These are phyloP conservation scores for Lunularia cruciata DNA, from an alignment of 225 moss, liverwort and hornwort species.

Conservation along the genomic window DNA sequence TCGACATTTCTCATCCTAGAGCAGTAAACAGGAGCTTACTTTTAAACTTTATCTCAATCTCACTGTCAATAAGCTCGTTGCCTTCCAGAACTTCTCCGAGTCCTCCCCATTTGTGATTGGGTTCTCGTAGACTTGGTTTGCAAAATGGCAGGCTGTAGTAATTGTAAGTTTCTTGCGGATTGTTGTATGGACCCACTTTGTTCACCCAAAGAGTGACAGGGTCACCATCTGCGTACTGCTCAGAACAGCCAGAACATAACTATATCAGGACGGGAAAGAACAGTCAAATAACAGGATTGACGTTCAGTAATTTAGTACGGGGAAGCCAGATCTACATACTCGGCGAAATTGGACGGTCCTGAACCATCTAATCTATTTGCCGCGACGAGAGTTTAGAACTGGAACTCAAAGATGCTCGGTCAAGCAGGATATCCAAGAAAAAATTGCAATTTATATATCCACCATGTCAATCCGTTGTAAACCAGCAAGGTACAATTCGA, in stretches of 20 bases:
- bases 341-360: background rate
- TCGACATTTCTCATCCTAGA: no score
- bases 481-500: background rate
- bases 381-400: background rate
- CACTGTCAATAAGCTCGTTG: conserved; percentile 94
- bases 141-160: conserved; percentile 98
- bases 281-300: background rate
- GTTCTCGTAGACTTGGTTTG: conserved; percentile 56
- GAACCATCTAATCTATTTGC: no score
- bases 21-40: conserved; percentile 43
- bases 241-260: conserved; percentile 21
- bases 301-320: background rate
- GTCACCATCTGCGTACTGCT: conserved; percentile 78
- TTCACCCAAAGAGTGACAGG: conserved; percentile 90
- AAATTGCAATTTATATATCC: background rate
- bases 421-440: background rate
- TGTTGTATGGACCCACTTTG: conserved; percentile 98
- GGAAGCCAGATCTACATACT: background rate
- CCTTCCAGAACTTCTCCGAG: conserved; percentile 98
- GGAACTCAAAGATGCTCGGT: background rate
- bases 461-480: background rate
- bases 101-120: conserved; percentile 97
- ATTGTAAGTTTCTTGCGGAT: conserved; percentile 98
- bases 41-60: conserved; percentile 85
- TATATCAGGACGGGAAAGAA: background rate